Conservation (phyloP, 2,329 filamentous ascomycete species). For the Arachnomyces sp. region DNA sequence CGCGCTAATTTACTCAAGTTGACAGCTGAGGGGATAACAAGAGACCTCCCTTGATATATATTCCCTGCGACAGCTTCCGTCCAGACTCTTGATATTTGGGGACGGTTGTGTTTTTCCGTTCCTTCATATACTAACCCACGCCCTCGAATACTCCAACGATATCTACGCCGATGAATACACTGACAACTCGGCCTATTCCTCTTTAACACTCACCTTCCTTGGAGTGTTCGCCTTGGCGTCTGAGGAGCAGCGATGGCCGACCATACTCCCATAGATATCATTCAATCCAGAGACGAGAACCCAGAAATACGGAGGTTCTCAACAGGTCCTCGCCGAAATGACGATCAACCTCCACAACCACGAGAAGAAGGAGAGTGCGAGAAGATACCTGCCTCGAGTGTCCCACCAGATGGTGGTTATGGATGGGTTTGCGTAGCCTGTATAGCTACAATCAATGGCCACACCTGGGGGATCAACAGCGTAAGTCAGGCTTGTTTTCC, state of each 20-base stretch:
- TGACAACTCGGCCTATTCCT: too few species aligned
- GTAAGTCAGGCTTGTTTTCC: slow-evolving; percentile 29
- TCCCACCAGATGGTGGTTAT: slow-evolving; percentile 49
- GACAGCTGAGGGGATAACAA: too few species aligned
- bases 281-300: slow-evolving; percentile 16
- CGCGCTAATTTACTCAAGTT: too few species aligned
- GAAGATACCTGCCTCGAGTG: slow-evolving; percentile 23
- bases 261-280: slow-evolving; percentile 24
- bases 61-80: too few species aligned
- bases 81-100: too few species aligned
- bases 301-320: not conserved
- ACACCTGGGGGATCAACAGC: slow-evolving; percentile 68
- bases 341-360: slow-evolving; percentile 4
- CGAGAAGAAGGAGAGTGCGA: slow-evolving; percentile 18
- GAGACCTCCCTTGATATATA: too few species aligned
- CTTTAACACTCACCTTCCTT: not conserved
- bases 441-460: slow-evolving; percentile 53
- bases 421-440: slow-evolving; percentile 54
- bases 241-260: slow-evolving; percentile 21
- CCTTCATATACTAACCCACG: too few species aligned
- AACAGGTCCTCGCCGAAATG: slow-evolving; percentile 6
- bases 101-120: too few species aligned
- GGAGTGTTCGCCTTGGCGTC: not conserved
- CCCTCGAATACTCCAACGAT: too few species aligned
- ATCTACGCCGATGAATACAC: too few species aligned